Evolutionary conservation across 2,329 filamentous ascomycete species (phyloP).

Genomic region (Cladosporium colombiae): DNA sequence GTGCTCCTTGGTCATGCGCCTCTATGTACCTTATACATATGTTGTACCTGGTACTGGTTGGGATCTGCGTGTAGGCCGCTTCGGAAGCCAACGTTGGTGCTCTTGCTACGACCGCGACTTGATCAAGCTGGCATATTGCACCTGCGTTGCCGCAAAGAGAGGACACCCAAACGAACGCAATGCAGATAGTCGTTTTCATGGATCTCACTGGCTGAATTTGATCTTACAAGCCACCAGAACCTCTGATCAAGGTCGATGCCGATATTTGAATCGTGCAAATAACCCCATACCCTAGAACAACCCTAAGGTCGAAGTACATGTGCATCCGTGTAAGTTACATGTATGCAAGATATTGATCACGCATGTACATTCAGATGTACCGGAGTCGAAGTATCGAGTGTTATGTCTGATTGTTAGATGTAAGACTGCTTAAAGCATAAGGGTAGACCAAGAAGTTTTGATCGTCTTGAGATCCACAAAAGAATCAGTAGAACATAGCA

Average conservation of each 20-base stretch:
- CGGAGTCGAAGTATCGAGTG: not conserved
- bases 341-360: not conserved
- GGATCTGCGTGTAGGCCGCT: not conserved
- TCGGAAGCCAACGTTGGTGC: not conserved
- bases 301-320: not conserved
- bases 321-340: too few relatives aligned
- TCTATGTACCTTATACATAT: not conserved
- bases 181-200: not conserved
- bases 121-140: not conserved
- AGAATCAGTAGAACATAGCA: not conserved
- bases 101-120: not conserved
- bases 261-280: not conserved
- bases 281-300: not conserved
- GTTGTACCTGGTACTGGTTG: not conserved
- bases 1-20: not conserved
- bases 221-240: not conserved
- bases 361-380: too few relatives aligned
- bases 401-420: not conserved
- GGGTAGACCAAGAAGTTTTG: not conserved
- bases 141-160: not conserved
- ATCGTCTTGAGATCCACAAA: not conserved
- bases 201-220: not conserved
- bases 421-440: not conserved
- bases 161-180: fast-evolving
- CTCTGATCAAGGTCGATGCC: not conserved